Base-by-base conservation (phyloP, 1,284 basidiomycete genomes). In the Fomitopsis palustris region DNA sequence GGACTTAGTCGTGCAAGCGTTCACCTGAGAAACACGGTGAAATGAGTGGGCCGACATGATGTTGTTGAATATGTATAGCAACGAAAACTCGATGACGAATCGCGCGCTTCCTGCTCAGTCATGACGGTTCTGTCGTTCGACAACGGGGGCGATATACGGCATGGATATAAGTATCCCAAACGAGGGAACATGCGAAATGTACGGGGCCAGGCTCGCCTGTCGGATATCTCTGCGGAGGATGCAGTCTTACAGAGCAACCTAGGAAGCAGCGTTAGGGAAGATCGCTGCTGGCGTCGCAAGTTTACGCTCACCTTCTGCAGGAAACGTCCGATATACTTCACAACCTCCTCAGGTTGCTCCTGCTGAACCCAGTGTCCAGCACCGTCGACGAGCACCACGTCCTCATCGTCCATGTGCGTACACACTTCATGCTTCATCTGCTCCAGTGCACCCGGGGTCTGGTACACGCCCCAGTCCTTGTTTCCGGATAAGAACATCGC, bases 311-410 rank as follows among this genome's bases (percentile, higher is more conserved):
- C 58, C 61, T 65, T 69, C 25, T 59, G 61, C 54, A 80, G 68
- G 64, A 83, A 81, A 27, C 69, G 57, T 49, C 74, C 39, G 55
- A 83, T 53, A 16, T 67, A 62, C 23, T 57, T 23, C 2, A 81
- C 70, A 1, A 84, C 76, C 5, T 56, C 62, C 29, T 64, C 65
- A 25, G 72, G 65, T 52, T 65, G 61, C 62, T 73, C 75, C 54
- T 77, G 83, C 68, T 85, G 84, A 21, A 82, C 81, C 84, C 86
- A 86, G 69, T 86, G 85, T 0, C 85, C 85, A 0, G 83, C 84
- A 2, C 78, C 78, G 3, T 80, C 73, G n/a, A 87, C 70, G 47
- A 86, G 63, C n/a, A 82, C 74, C 42, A 85, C 75, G 39, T 81
- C 77, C 33, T 78, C 77, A 21, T 75, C 74, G 10, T 68, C 65